Conservation (phyloP, 2,329 filamentous ascomycete species). For the Stemphylium beticola region DNA sequence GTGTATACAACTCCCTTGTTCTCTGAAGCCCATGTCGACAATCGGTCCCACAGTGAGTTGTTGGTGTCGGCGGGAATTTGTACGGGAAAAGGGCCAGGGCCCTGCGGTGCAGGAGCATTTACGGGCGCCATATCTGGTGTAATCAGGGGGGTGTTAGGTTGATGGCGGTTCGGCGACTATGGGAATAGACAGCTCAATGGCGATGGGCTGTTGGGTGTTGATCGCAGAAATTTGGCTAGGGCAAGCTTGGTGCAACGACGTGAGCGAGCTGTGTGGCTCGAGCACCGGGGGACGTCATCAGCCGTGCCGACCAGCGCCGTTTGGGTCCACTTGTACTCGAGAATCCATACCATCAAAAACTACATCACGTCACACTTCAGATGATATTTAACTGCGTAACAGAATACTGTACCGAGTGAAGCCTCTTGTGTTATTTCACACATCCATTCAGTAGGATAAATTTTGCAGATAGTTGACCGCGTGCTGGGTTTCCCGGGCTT, state of each 20-base stretch:
- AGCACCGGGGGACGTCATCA: conserved; percentile 24
- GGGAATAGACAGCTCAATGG: conserved; percentile 23
- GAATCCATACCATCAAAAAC: no score
- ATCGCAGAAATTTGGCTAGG: conserved; percentile 25
- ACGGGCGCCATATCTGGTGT: conserved; percentile 38
- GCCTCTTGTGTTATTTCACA: no score
- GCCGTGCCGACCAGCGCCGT: conserved; percentile 7
- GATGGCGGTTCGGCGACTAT: conserved; percentile 5
- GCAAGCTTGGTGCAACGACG: conserved; percentile 13
- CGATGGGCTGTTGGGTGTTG: conserved; percentile 17
- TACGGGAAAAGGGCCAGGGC: conserved; percentile 46
- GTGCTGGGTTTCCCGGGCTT: no score
- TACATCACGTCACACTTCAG: no score
- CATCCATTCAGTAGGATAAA: no score
- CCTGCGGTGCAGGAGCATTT: conserved; percentile 37
- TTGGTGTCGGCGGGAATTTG: conserved; percentile 45
- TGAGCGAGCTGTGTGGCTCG: conserved; percentile 16
- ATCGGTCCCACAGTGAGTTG: conserved; percentile 83
- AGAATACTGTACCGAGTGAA: no score
- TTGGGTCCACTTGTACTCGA: not conserved
- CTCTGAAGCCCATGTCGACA: conserved; percentile 90
- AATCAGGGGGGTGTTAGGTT: conserved; percentile 6
- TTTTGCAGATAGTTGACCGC: no score
- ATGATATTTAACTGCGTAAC: no score
- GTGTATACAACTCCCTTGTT: conserved; percentile 97